A percentile compares a stretch with the other conserved stretches of the same genome.
Conservation (phyloP, 148 eudicot genomes). For the Agrostemma githago region DNA sequence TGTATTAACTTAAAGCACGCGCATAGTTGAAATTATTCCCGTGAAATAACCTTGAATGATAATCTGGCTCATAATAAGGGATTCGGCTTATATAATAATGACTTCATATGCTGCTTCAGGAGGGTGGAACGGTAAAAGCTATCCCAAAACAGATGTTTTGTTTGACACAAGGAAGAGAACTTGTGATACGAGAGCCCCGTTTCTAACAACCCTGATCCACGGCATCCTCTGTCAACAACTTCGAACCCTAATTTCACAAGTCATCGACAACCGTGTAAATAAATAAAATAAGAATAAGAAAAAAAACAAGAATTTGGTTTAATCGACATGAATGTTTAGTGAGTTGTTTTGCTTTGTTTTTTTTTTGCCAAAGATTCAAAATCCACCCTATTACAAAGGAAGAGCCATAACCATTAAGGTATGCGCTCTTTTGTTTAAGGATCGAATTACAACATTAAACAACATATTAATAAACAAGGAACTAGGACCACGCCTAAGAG, state of each 20-base stretch:
- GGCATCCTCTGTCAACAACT: constrained; percentile 56
- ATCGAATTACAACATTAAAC: too few relatives aligned
- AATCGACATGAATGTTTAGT: not conserved
- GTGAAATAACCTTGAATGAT: too few relatives aligned
- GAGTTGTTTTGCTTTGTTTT: not conserved
- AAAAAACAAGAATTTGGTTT: too few relatives aligned
- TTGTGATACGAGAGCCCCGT: constrained; percentile 42
- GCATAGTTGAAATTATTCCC: too few relatives aligned
- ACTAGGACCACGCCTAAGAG: too few relatives aligned
- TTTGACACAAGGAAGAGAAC: constrained; percentile 32
- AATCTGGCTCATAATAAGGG: too few relatives aligned
- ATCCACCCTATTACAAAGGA: not conserved
- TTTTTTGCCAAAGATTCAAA: too few relatives aligned
- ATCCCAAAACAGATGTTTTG: constrained; percentile 57
- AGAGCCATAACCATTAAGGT: too few relatives aligned
- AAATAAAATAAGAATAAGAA: too few relatives aligned
- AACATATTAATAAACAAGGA: too few relatives aligned
- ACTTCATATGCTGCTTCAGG: constrained; percentile 44
- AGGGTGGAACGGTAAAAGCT: constrained; percentile 54
- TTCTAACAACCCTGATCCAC: constrained; percentile 61
- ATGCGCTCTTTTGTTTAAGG: too few relatives aligned
- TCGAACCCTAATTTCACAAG: constrained; percentile 37
- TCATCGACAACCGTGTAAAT: not conserved
- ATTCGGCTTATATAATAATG: constrained; percentile 23
- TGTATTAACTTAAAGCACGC: too few relatives aligned